Base-by-base conservation (phyloP, 2,329 filamentous ascomycete species). In the Diaporthe amygdali region DNA sequence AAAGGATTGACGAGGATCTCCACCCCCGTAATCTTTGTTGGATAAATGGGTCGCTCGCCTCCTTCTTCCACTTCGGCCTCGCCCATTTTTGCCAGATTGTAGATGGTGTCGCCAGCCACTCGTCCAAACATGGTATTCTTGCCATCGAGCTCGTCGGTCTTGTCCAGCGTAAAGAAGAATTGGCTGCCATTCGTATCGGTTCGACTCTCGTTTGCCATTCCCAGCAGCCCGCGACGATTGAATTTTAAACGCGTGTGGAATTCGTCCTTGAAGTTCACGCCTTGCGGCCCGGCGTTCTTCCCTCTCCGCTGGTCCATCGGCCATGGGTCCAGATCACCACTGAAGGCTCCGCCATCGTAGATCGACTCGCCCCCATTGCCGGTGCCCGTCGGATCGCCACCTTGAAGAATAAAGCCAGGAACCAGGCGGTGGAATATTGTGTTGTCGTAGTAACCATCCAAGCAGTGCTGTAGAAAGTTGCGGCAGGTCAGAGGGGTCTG, bases 41-140 rank as follows among this genome's bases (percentile, higher is more conserved):
- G 92, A 80, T 97, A 99, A 61, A 97, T 82, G 2, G 96, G 96
- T 73, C 94, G 88, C 74, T 98, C 96, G 8, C 89, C 91, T 20
- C 91, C 92, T 68, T 94, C 92, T 32, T 92, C 89, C 22, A 97
- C 84, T 78, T 98, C 96, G 0, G 90, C 90, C 79, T 98, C 95
- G 25, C 93, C 95, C 87, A 98, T 97, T 82, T 95, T 97, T 78
- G 95, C 91, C 78, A 99, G 81, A 80, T 98, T 98, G 84, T 97
- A 99, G 69, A 99, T 96, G 20, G 96, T 98, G 75, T 98, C 94
- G 34, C 96, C 96, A 44, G 93, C 94, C 54, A 99, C 89, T 70
- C 96, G 88, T 22, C 96, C 96, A 84, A 99, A 98, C 80, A 98
- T 84, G 0, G 96, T 98, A 81, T 98, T 98, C 82, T 94, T 94